Percentiles rank a stretch among this genome's conserved stretches.
These are phyloP conservation scores for Sapria himalayana DNA, from an alignment of 345 rosid species.

Conservation along the genomic window DNA sequence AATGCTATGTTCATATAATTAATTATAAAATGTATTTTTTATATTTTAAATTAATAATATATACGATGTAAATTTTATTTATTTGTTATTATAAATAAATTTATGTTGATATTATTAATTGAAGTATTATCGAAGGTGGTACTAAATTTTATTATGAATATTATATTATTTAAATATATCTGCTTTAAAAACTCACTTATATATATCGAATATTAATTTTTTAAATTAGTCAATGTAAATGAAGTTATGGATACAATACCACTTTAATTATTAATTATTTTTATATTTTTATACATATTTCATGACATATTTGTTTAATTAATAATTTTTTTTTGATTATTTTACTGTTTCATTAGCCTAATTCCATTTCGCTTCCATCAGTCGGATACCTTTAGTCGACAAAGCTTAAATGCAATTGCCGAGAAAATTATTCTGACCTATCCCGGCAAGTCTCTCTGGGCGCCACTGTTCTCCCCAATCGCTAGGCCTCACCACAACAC, in stretches of 20 bases:
- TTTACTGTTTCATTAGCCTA: background rate
- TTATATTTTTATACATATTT: background rate
- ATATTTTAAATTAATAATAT: too few relatives aligned
- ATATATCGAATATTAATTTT: too few relatives aligned
- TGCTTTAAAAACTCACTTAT: too few relatives aligned
- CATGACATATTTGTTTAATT: background rate
- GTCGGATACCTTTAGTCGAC: constrained; percentile 42
- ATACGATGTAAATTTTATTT: too few relatives aligned
- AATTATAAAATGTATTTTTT: too few relatives aligned
- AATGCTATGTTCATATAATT: too few relatives aligned
- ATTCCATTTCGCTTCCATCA: constrained; percentile 18
- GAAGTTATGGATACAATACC: background rate
- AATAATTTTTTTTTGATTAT: background rate
- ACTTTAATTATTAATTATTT: background rate
- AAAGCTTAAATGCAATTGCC: constrained; percentile 37
- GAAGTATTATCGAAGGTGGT: too few relatives aligned
- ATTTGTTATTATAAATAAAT: too few relatives aligned
- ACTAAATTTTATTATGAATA: too few relatives aligned
- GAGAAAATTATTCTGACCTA: constrained; percentile 29
- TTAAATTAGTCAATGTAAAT: too few relatives aligned
- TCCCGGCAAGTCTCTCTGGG: constrained; percentile 38
- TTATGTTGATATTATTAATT: too few relatives aligned
- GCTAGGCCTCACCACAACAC: constrained; percentile 71
- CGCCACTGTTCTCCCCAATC: constrained; percentile 43
- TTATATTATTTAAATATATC: too few relatives aligned